phyloP scores from a whole-genome alignment of 306 rosid species.

The Carpinus viminea region DNA sequence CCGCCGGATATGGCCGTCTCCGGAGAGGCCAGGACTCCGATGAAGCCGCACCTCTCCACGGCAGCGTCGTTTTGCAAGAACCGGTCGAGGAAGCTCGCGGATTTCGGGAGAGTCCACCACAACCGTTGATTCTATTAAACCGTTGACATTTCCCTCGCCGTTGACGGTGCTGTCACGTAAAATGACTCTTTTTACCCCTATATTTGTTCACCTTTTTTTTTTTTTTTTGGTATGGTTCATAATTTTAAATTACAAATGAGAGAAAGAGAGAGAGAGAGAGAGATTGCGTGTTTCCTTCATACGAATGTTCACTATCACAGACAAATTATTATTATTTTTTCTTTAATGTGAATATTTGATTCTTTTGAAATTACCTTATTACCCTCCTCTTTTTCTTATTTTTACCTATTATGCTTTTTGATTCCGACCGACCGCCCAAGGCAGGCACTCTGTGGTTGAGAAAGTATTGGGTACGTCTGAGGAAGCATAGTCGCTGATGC shows the following conservation, averaged over 20 bases:
- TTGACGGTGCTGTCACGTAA: slow-evolving; percentile 7
- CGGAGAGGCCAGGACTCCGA: slow-evolving; percentile 47
- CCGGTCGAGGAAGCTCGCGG: slow-evolving; percentile 84
- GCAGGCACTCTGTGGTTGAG: not conserved
- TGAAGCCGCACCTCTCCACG: slow-evolving; percentile 53
- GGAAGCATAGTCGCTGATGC: not conserved
- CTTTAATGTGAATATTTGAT: slow-evolving; percentile 31
- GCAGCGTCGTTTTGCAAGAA: slow-evolving; percentile 78
- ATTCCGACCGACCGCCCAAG: not conserved
- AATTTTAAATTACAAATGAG: not conserved
- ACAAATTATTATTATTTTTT: not conserved
- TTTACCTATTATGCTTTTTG: not conserved
- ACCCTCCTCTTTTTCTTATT: not conserved
- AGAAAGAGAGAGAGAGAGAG: not conserved
- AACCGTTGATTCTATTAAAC: slow-evolving; percentile 69
- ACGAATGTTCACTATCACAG: slow-evolving; percentile 30
- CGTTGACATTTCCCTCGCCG: slow-evolving; percentile 17
- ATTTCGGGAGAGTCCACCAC: slow-evolving; percentile 71
- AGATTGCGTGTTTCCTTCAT: slow-evolving; percentile 32
- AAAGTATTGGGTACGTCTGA: not conserved
- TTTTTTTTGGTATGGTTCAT: not conserved
- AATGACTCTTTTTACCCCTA: slow-evolving; percentile 18
- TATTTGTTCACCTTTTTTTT: not conserved
- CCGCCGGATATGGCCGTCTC: slow-evolving; percentile 51
- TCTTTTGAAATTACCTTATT: not conserved